Conservation (phyloP, 352 stramenopile species). For the Blastocystis sp. region DNA sequence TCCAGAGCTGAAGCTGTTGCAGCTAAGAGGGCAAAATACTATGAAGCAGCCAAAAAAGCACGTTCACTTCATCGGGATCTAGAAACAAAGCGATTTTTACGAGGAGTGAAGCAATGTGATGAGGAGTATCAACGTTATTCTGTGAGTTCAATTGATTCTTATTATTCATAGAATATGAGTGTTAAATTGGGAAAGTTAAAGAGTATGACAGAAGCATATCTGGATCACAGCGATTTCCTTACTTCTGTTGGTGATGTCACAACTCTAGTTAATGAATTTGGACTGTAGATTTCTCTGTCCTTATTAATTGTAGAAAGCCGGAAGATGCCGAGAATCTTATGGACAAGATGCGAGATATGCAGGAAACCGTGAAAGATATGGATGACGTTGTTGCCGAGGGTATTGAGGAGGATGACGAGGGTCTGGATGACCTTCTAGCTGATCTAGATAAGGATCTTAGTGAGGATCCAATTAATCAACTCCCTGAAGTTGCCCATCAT, state of each 20-base stretch:
- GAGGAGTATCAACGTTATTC: not conserved
- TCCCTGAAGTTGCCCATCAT: not conserved
- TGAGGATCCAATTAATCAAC: not conserved
- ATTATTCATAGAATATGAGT: not conserved
- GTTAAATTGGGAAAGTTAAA: slow-evolving; percentile 5
- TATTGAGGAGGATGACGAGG: not conserved
- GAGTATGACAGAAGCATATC: not conserved
- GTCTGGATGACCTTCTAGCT: not conserved
- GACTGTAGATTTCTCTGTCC: not conserved
- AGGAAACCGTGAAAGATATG: not conserved
- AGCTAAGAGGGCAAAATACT: not conserved
- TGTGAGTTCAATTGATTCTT: not conserved
- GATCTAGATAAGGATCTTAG: not conserved
- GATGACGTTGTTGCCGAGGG: not conserved
- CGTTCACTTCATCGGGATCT: not conserved
- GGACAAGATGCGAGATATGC: not conserved
- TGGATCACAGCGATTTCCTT: slow-evolving; percentile 11
- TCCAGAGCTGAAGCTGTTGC: not conserved
- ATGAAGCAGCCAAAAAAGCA: not conserved
- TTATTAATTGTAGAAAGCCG: not conserved
- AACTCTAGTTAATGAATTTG: not conserved
- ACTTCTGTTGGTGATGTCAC: not conserved
- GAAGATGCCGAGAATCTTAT: not conserved
- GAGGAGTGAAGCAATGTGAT: slow-evolving; percentile 1
- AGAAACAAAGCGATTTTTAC: not conserved